Conservation (phyloP, 768 basidiomycete genomes). For the Pisolithus sp. region DNA sequence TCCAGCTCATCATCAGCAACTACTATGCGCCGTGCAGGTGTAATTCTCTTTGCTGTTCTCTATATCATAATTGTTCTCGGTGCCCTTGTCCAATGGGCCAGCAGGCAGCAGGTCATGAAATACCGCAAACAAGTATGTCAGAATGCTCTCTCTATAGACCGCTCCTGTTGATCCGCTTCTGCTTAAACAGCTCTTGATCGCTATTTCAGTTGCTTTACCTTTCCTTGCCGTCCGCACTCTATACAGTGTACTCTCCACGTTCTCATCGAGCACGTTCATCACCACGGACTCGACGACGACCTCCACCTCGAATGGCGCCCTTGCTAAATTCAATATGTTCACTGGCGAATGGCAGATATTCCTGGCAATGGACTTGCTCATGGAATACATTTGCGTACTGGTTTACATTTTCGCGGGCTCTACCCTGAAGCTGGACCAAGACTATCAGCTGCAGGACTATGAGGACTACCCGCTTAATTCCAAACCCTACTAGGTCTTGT, state of each 20-base stretch:
- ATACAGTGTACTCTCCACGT: conserved; percentile 54
- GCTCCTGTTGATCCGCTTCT: conserved; percentile 3
- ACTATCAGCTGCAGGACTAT: conserved; percentile 18
- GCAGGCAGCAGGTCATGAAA: conserved; percentile 32
- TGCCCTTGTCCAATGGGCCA: conserved; percentile 46
- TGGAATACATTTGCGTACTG: conserved; percentile 48
- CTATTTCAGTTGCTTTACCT: conserved; percentile 49
- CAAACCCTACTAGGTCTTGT: neutral
- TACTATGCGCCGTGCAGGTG: conserved; percentile 29
- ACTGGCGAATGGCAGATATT: conserved; percentile 55
- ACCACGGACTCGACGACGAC: conserved; percentile 29
- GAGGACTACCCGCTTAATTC: conserved; percentile 30
- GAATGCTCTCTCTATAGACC: neutral
- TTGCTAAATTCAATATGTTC: conserved; percentile 51
- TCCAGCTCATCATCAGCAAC: conserved; percentile 14
- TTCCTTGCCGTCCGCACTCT: conserved; percentile 44
- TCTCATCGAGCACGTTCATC: conserved; percentile 40
- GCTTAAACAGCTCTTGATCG: conserved; percentile 44
- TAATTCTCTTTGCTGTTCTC: conserved; percentile 26
- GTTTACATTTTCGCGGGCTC: conserved; percentile 35
- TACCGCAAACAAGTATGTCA: conserved; percentile 30
- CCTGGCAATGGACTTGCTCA: conserved; percentile 51
- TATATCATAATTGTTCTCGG: conserved; percentile 41
- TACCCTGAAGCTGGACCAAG: conserved; percentile 25
- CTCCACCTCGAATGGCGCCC: conserved; percentile 15